A percentile compares a stretch with the other conserved stretches of the same genome.
phyloP scores from a whole-genome alignment of 495 filamentous ascomycete species.

The Pseudomonodictys pantanalensis region DNA sequence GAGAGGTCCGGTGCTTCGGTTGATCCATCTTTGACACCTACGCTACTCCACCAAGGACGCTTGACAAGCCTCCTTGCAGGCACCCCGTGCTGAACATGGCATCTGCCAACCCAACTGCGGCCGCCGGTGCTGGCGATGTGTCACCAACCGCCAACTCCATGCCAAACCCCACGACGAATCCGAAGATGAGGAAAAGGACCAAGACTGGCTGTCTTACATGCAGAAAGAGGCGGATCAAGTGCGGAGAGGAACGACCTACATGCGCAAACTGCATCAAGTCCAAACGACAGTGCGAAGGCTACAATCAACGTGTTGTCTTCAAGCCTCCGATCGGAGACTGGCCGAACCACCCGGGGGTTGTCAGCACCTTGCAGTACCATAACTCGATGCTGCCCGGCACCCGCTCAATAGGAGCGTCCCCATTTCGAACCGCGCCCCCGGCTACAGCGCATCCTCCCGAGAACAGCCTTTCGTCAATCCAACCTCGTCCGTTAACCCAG shows the following conservation, averaged over 20 bases:
- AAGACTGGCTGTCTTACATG: slow-evolving; percentile 98
- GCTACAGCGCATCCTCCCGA: slow-evolving; percentile 7
- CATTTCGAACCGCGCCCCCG: not conserved
- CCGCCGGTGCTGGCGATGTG: slow-evolving; percentile 9
- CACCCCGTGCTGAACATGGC: slow-evolving; percentile 1
- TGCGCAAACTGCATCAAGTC: slow-evolving; percentile 95
- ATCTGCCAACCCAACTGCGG: slow-evolving; percentile 3
- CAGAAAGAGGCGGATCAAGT: slow-evolving; percentile 93
- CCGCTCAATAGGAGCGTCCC: slow-evolving; percentile 4
- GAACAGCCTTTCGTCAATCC: slow-evolving; percentile 10
- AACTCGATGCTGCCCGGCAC: slow-evolving; percentile 32
- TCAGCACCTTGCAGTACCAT: slow-evolving; percentile 33
- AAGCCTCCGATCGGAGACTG: slow-evolving; percentile 71
- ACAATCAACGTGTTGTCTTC: slow-evolving; percentile 89
- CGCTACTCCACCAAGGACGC: not conserved
- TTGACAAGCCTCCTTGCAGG: not conserved
- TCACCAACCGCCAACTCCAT: slow-evolving; percentile 12
- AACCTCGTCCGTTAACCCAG: slow-evolving; percentile 18
- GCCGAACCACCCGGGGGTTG: slow-evolving; percentile 30
- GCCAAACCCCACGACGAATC: slow-evolving; percentile 18
- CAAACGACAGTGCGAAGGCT: slow-evolving; percentile 89
- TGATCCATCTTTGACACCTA: slow-evolving; percentile 7
- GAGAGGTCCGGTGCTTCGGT: slow-evolving; percentile 12
- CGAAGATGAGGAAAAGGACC: slow-evolving; percentile 67
- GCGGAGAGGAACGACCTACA: slow-evolving; percentile 88